These are phyloP conservation scores for Diplodia sapinea DNA, from an alignment of 2,329 filamentous ascomycete genomes.

Conservation along the genomic window DNA sequence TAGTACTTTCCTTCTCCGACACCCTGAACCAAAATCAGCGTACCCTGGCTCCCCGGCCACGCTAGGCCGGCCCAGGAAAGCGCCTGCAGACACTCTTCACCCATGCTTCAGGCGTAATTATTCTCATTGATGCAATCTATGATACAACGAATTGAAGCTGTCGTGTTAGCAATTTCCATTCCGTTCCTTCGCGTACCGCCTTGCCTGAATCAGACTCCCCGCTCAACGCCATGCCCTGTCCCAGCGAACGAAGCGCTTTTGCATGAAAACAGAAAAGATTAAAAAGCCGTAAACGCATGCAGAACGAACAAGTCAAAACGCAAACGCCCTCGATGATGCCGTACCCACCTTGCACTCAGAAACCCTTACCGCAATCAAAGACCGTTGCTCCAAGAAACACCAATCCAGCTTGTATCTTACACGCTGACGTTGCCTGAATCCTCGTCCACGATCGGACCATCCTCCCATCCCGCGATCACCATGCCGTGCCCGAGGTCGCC, in stretches of 20 bases:
- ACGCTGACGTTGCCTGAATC: constrained; percentile 47
- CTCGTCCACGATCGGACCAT: constrained; percentile 43
- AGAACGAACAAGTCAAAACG: neutral
- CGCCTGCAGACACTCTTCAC: neutral
- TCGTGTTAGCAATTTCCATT: constrained; percentile 27
- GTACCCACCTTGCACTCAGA: constrained; percentile 10
- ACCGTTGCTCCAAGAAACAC: constrained; percentile 29
- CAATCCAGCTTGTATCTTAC: constrained; percentile 33
- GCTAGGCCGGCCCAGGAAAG: no score
- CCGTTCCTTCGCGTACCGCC: constrained; percentile 2
- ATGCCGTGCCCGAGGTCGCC: constrained; percentile 43
- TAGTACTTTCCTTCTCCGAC: neutral
- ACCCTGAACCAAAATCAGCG: neutral
- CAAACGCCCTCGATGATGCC: constrained; percentile 21
- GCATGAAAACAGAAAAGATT: neutral
- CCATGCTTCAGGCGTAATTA: neutral
- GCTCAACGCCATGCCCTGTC: constrained; percentile 21
- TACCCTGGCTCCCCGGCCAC: no score
- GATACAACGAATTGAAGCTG: constrained; percentile 28
- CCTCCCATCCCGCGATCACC: constrained; percentile 44
- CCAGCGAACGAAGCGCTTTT: constrained; percentile 24
- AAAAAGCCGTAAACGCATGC: constrained; percentile 4
- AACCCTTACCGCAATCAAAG: constrained; percentile 17
- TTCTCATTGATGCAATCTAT: constrained; percentile 22
- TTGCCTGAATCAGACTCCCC: neutral